Conservation (phyloP, 2,329 filamentous ascomycete genomes). For the Chaetomium sp. region DNA sequence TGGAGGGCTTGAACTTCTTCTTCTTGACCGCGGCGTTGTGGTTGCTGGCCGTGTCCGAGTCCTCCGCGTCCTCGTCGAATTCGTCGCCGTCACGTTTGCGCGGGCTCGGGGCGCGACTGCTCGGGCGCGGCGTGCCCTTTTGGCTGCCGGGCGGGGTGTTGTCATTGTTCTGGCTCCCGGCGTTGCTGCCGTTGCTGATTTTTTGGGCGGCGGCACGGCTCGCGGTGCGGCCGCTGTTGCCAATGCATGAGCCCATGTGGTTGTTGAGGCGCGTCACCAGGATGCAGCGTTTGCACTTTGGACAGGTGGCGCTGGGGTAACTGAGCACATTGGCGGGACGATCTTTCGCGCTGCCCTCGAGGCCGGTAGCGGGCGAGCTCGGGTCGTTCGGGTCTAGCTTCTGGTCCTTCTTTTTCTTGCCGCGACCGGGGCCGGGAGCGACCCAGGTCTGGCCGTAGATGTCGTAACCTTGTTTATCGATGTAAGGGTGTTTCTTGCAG, state of each 20-base stretch:
- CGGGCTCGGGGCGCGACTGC: conserved; percentile 48
- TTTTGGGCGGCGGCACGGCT: conserved; percentile 57
- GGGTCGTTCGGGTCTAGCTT: conserved; percentile 42
- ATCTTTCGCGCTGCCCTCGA: conserved; percentile 40
- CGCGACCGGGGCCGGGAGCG: conserved; percentile 60
- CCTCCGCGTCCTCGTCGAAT: conserved; percentile 47
- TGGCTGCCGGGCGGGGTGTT: conserved; percentile 57
- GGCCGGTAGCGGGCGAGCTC: conserved; percentile 30
- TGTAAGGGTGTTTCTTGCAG: conserved; percentile 74
- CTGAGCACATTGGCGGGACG: conserved; percentile 55
- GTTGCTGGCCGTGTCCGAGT: conserved; percentile 40
- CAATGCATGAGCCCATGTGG: conserved; percentile 63
- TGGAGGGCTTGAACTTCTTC: conserved; percentile 48
- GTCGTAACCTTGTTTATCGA: conserved; percentile 68
- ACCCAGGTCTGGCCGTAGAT: conserved; percentile 80
- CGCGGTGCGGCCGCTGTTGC: conserved; percentile 57
- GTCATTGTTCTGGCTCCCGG: conserved; percentile 45
- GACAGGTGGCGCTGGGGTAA: conserved; percentile 60
- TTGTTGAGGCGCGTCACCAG: conserved; percentile 60
- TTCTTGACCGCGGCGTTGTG: conserved; percentile 37
- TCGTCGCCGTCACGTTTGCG: conserved; percentile 52
- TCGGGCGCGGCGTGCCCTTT: conserved; percentile 53
- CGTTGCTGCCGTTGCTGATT: conserved; percentile 49
- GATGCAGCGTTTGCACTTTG: conserved; percentile 61
- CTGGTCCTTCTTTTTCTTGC: conserved; percentile 74